Evolutionary conservation across 2,329 filamentous ascomycete species (phyloP), one percentile per base, ranked within the genome.

Genomic region (Verruconis gallopava): DNA sequence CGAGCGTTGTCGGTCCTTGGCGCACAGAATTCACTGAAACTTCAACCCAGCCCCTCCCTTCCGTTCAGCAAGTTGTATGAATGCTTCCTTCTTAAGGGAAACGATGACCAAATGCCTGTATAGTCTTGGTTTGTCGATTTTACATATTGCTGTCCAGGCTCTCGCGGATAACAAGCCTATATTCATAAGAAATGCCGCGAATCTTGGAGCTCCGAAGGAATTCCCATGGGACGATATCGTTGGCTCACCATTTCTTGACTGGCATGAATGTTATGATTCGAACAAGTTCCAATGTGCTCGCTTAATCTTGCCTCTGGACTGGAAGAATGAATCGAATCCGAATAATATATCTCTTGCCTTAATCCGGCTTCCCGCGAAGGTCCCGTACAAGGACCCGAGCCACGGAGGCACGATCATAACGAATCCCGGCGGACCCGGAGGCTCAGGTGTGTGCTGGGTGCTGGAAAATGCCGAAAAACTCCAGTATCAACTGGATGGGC

Each of bases 261-360:
- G 25, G 25, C 25, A 30, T 9, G n/a, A 30, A 30, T 71, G 68
- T 51, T 68, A 63, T 43, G 57, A 58, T 44, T n/a, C n/a, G n/a
- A n/a, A n/a, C n/a, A 60, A 56, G 3, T 64, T 66, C 41, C 57
- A 67, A 47, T 72, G 69, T 47, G 65, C 69, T 12, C 58, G 63
- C 4, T 53, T 73, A 2, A 54, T 63, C 34, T 58, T 72, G 0
- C 69, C 69, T 0, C 60, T 72, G 51, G 65, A 61, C 41, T 69
- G 64, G 53, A 59, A 64, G 20, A 52, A 54, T 3, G 50, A 52
- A 1, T 56, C 63, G 28, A 50, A 54, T 20, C 28, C 57, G 34
- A 46, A 54, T 53, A 56, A 33, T 50, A 52, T 53, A 47, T 14
- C 56, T 67, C 15, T 72, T 19, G 67, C 68, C 3, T 51, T 72